A percentile compares a stretch with the other conserved stretches of the same genome.
Evolutionary conservation across 768 basidiomycete genomes (phyloP).

Genomic region (Lanmaoa pseudosensibilis): DNA sequence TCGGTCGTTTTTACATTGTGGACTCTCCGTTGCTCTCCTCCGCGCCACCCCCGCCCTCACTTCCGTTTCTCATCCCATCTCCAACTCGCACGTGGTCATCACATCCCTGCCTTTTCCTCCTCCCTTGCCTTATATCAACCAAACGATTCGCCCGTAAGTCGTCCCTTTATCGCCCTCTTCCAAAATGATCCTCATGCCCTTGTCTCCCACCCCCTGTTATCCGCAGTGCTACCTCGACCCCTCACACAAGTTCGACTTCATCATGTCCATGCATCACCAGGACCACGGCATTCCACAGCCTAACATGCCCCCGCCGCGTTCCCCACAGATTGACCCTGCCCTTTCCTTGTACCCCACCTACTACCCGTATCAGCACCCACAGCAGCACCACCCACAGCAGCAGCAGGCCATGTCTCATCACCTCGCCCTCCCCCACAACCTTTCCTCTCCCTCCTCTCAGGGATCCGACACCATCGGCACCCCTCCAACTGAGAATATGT

Average conservation of each 20-base stretch:
- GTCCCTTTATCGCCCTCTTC: neutral
- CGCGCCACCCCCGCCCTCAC: neutral
- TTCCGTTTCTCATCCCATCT: neutral
- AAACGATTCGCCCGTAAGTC: constrained; percentile 8
- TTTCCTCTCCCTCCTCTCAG: constrained; percentile 79
- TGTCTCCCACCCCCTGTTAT: constrained; percentile 19
- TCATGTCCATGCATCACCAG: constrained; percentile 44
- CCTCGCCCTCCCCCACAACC: constrained; percentile 53
- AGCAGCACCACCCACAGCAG: constrained; percentile 42
- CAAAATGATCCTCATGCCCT: constrained; percentile 19
- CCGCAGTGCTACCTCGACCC: constrained; percentile 25
- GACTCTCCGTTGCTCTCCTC: neutral
- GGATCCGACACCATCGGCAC: constrained; percentile 76
- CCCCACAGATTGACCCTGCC: constrained; percentile 69
- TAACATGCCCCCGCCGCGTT: constrained; percentile 48
- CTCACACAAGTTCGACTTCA: constrained; percentile 42
- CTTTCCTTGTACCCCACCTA: constrained; percentile 67
- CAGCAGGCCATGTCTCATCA: constrained; percentile 55
- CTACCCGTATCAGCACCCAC: constrained; percentile 54
- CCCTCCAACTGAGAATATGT: constrained; percentile 62
- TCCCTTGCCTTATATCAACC: neutral
- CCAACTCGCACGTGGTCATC: neutral
- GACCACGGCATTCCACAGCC: constrained; percentile 41
- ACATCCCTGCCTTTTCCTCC: neutral
- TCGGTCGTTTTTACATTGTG: no score